Evolutionary conservation across 1,284 basidiomycete genomes (phyloP).

Genomic region (Puccinia polysora): DNA sequence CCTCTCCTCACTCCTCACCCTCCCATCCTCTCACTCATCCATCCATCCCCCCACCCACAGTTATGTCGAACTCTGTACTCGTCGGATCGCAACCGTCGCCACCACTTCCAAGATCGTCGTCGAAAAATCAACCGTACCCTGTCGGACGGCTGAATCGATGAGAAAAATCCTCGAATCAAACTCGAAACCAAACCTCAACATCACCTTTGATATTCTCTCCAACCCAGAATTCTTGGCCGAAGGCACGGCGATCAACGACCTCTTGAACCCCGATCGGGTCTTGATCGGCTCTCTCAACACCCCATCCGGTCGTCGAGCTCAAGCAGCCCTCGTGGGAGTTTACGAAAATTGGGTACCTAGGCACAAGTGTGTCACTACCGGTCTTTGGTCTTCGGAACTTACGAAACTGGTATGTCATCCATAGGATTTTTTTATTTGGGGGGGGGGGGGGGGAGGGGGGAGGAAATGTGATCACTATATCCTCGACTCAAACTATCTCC

Average conservation of each 20-base stretch:
- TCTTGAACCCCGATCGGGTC: constrained; percentile 85
- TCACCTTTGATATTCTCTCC: constrained; percentile 91
- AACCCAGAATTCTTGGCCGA: constrained; percentile 99
- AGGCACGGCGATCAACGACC: constrained; percentile 87
- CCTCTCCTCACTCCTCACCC: neutral
- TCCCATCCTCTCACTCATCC: neutral
- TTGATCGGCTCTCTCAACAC: constrained; percentile 93
- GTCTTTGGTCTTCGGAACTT: constrained; percentile 96
- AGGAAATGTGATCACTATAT: no score
- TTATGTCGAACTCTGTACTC: constrained; percentile 92
- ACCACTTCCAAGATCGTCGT: constrained; percentile 94
- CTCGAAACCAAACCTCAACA: constrained; percentile 71
- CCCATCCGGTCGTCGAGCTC: constrained; percentile 74
- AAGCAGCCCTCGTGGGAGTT: constrained; percentile 67
- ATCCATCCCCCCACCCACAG: constrained; percentile 56
- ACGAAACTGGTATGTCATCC: constrained; percentile 75
- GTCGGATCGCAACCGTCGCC: constrained; percentile 87
- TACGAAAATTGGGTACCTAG: constrained; percentile 93
- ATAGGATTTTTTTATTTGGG: no score
- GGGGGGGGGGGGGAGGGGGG: no score
- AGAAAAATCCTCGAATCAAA: constrained; percentile 97
- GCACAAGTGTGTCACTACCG: constrained; percentile 83
- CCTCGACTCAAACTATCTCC: neutral
- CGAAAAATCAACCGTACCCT: constrained; percentile 98
- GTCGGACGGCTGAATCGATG: constrained; percentile 97